phyloP scores from a whole-genome alignment of 257 asterid genomes.

The Nicotiana tomentosiformis region DNA sequence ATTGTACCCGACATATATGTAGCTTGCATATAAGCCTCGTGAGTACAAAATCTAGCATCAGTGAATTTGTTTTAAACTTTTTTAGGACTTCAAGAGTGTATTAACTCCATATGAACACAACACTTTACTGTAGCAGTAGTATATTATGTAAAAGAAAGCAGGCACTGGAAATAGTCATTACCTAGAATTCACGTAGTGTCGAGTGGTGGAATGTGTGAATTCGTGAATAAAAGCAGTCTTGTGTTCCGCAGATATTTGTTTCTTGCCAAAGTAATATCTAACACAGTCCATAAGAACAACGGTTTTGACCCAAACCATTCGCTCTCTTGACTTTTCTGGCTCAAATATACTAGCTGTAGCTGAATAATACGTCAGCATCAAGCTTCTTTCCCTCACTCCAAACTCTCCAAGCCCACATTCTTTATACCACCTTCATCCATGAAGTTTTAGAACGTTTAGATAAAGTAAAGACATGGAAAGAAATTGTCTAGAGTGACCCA shows the following conservation, averaged over 20 bases:
- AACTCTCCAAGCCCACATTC: slow-evolving; percentile 32
- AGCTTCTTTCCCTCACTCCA: slow-evolving; percentile 37
- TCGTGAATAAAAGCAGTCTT: slow-evolving; percentile 35
- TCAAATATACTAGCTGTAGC: slow-evolving; percentile 60
- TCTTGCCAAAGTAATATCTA: slow-evolving; percentile 21
- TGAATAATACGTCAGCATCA: slow-evolving; percentile 32
- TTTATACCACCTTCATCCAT: slow-evolving; percentile 51
- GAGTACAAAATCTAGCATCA: background rate
- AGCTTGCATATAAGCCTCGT: background rate
- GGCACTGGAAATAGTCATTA: background rate
- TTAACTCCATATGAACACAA: background rate
- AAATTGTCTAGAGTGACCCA: no score
- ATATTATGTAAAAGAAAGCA: background rate
- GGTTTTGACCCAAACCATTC: slow-evolving; percentile 81
- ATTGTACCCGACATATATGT: no score
- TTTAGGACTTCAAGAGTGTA: background rate
- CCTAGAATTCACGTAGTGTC: slow-evolving; percentile 4
- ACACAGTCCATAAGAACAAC: slow-evolving; percentile 40
- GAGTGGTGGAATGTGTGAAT: slow-evolving; percentile 26
- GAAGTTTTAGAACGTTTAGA: background rate
- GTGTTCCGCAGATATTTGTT: slow-evolving; percentile 22
- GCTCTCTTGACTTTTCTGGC: slow-evolving; percentile 48
- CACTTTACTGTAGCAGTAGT: background rate
- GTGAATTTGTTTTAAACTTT: no score
- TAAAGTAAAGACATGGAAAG: no score